Percentiles rank a stretch among this genome's conserved stretches.
These are phyloP conservation scores for Leishmania guyanensis DNA, from an alignment of 208 protist genomes.

Conservation along the genomic window DNA sequence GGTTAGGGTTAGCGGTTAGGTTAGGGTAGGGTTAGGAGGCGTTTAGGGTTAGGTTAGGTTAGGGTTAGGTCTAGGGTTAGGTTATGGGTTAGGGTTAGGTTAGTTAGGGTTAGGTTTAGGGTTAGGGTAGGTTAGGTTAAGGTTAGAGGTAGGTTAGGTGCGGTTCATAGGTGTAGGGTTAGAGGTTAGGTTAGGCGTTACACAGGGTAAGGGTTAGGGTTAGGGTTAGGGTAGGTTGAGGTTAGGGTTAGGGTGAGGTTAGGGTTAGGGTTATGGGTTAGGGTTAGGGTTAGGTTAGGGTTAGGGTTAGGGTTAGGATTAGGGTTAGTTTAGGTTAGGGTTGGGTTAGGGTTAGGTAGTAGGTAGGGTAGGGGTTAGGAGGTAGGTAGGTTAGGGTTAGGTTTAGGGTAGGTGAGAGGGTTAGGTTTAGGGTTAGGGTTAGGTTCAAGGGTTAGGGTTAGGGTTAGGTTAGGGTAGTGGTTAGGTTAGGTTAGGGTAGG, in stretches of 20 bases:
- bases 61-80: neutral
- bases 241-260: neutral
- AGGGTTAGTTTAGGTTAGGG: neutral
- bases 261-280: constrained; percentile 1
- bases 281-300: neutral
- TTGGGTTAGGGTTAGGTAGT: no score
- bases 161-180: neutral
- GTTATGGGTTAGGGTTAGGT: neutral
- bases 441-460: no score
- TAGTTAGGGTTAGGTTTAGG: neutral
- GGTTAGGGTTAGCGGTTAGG: neutral
- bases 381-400: no score
- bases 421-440: no score
- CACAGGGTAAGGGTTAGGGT: neutral
- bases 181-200: neutral
- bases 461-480: no score
- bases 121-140: neutral
- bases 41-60: constrained; percentile 1
- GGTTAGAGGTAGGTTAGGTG: neutral
- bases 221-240: neutral
- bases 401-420: no score
- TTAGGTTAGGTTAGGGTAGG: no score
- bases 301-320: neutral
- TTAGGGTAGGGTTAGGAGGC: no score
- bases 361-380: no score